Evolutionary conservation across 805 yeast genomes (phyloP).

Genomic region (Wickerhamomyces hampshirensis): DNA sequence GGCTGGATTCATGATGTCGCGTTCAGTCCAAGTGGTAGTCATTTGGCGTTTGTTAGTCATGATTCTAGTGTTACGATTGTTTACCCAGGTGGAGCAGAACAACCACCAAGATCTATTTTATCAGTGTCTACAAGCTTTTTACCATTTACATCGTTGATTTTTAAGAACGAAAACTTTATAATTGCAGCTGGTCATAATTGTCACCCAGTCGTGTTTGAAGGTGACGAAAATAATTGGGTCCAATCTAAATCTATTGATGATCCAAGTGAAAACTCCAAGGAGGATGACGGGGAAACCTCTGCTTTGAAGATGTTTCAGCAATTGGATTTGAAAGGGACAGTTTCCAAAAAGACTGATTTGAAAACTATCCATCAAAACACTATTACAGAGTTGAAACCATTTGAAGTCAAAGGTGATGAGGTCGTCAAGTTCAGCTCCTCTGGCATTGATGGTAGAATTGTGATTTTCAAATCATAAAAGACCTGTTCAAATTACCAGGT

Average conservation of each 20-base stretch:
- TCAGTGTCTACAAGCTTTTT: constrained; percentile 61
- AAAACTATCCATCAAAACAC: constrained; percentile 90
- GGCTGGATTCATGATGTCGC: constrained; percentile 92
- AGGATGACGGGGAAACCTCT: constrained; percentile 54
- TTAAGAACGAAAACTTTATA: constrained; percentile 60
- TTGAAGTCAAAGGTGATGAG: constrained; percentile 28
- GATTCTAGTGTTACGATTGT: constrained; percentile 81
- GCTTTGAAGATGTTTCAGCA: constrained; percentile 94
- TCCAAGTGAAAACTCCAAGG: constrained; percentile 49
- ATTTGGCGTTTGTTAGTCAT: constrained; percentile 78
- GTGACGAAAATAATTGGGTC: constrained; percentile 59
- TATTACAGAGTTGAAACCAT: constrained; percentile 60
- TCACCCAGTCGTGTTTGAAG: constrained; percentile 82
- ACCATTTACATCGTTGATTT: constrained; percentile 76
- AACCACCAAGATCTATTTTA: constrained; percentile 56
- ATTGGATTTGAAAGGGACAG: constrained; percentile 89
- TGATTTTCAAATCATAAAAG: constrained; percentile 72
- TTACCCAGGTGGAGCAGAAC: constrained; percentile 66
- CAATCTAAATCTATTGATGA: constrained; percentile 43
- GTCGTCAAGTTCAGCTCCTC: constrained; percentile 64
- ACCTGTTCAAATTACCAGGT: too few species aligned
- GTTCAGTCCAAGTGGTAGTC: constrained; percentile 76
- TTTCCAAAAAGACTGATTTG: constrained; percentile 42
- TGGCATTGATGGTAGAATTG: constrained; percentile 91
- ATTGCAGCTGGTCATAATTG: constrained; percentile 92